Evolutionary conservation across 352 stramenopile genomes (phyloP), one percentile per base, ranked within the genome.

Genomic region (Globisporangium paroecandrum): DNA sequence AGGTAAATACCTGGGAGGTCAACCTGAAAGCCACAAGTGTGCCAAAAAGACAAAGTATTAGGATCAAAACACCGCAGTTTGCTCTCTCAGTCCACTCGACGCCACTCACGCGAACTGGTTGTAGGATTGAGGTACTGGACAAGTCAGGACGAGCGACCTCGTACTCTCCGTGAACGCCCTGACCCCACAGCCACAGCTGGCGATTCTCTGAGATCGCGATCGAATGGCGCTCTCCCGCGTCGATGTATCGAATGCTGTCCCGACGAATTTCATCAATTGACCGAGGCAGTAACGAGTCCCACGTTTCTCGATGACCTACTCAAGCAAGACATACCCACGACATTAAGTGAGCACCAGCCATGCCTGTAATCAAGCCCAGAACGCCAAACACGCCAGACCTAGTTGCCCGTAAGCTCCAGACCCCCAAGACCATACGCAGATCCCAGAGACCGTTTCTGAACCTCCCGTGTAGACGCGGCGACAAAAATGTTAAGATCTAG

Each of bases 351-450:
- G 15, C 27, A 64, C 7, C 53, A 41, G 18, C 3, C 58, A 27
- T 29, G 5, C 25, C 24, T 27, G 12, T 24, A 1, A 38, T 4
- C n/a, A 7, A 27, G 7, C 13, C 12, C 32, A 7, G 10, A 20
- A 24, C 32, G 32, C 1, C 13, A 0, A 24, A 46, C 22, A 13
- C 29, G 56, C 41, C 72, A 6, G 55, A 91, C 83, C 86, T 3
- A 94, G 75, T 38, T 94, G 85, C 0, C 87, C 87, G 27, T 91
- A 91, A 5, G 64, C 58, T 27, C 82, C 80, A 64, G 59, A 69
- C 0, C 86, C 87, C 87, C 87, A 94, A 12, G 85, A 89, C 80
- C 82, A 92, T 1, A 93, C 87, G 38, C 81, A 89, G 6, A 85
- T 62, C 3, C 83, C 81, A 54, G 81, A 72, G 7, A 64, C 27